A percentile compares a stretch with the other conserved stretches of the same genome.
phyloP scores from a whole-genome alignment of 176 grass and related monocot species.

The Oryza nivara region DNA sequence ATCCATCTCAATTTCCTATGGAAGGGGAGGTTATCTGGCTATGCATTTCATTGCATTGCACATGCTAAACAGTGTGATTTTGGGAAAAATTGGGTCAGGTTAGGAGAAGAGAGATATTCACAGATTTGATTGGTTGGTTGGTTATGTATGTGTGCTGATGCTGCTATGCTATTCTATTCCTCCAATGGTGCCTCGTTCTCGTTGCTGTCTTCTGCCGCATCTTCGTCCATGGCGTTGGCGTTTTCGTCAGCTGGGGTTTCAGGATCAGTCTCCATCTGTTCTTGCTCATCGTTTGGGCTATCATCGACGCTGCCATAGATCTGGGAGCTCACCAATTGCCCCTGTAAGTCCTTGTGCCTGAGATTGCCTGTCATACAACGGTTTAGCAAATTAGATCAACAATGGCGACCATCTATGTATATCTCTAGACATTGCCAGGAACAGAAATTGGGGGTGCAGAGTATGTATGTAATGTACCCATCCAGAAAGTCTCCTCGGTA shows the following conservation, averaged over 20 bases:
- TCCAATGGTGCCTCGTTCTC: conserved; percentile 34
- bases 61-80: neutral
- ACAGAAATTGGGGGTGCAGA: neutral
- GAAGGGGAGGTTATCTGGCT: neutral
- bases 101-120: neutral
- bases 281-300: conserved; percentile 29
- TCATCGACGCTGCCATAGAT: conserved; percentile 63
- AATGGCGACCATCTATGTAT: neutral
- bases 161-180: conserved; percentile 17
- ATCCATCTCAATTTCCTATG: neutral
- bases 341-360: conserved; percentile 80
- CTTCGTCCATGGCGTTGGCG: conserved; percentile 46
- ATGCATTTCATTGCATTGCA: conserved; percentile 4
- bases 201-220: conserved; percentile 26
- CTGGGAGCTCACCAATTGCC: conserved; percentile 85
- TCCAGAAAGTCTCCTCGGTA: conserved; percentile 49
- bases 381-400: neutral
- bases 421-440: neutral
- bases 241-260: conserved; percentile 35
- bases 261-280: conserved; percentile 39
- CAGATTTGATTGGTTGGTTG: neutral
- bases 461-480: conserved; percentile 73
- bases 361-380: conserved; percentile 55
- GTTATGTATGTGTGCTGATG: neutral
- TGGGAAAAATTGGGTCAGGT: neutral